A percentile compares a stretch with the other conserved stretches of the same genome.
phyloP scores from a whole-genome alignment of 192 early-diverging fungal genomes.

The Backusella westeae region DNA sequence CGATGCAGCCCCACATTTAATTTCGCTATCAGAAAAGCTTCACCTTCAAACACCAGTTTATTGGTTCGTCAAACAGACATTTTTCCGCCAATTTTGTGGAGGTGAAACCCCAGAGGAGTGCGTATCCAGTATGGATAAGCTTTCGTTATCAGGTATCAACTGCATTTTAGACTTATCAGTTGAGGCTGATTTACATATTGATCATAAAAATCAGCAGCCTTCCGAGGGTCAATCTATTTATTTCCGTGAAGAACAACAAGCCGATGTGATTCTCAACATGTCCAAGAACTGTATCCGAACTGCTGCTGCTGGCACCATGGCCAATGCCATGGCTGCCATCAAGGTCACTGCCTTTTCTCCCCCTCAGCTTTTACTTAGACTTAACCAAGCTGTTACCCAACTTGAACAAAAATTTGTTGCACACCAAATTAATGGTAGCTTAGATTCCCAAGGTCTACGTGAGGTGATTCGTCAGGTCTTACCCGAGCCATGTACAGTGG shows the following conservation, averaged over 20 bases:
- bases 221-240: slow-evolving; percentile 44
- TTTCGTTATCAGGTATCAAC: slow-evolving; percentile 63
- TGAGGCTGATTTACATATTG: slow-evolving; percentile 78
- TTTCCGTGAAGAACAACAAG: slow-evolving; percentile 24
- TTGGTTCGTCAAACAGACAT: slow-evolving; percentile 76
- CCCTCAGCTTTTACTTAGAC: slow-evolving; percentile 62
- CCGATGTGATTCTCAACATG: slow-evolving; percentile 63
- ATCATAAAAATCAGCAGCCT: slow-evolving; percentile 29
- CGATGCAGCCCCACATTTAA: slow-evolving; percentile 50
- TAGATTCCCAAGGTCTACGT: slow-evolving; percentile 2
- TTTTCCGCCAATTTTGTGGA: slow-evolving; percentile 90
- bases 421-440: slow-evolving; percentile 34
- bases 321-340: slow-evolving; percentile 77
- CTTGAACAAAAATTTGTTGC: slow-evolving; percentile 56
- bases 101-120: slow-evolving; percentile 87
- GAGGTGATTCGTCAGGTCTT: slow-evolving; percentile 1
- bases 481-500: background rate
- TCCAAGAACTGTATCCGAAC: slow-evolving; percentile 73
- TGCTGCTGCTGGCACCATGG: slow-evolving; percentile 45
- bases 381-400: slow-evolving; percentile 28
- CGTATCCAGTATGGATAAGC: slow-evolving; percentile 70
- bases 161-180: slow-evolving; percentile 85
- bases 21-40: slow-evolving; percentile 53
- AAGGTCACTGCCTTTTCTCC: slow-evolving; percentile 87
- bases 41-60: slow-evolving; percentile 50